Evolutionary conservation across 345 rosid species (phyloP).

Genomic region (Fremontodendron californicum): DNA sequence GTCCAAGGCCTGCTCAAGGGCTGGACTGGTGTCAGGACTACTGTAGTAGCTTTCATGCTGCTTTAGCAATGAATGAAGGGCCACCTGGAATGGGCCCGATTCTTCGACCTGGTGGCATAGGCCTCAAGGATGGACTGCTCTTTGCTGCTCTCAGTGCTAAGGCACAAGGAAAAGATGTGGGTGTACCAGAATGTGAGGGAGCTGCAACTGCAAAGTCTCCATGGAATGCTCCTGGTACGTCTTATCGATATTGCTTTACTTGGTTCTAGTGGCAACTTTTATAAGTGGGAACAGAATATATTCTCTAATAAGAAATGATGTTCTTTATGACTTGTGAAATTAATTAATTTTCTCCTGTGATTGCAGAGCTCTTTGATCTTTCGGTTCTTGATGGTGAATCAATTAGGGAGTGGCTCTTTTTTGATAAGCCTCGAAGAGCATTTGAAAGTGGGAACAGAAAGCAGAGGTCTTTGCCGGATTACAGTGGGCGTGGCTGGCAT

Average conservation of each 20-base stretch:
- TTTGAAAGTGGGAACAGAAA: constrained; percentile 98
- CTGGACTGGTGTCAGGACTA: constrained; percentile 82
- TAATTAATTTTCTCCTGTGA: constrained; percentile 16
- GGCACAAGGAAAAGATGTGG: constrained; percentile 85
- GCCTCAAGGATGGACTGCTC: constrained; percentile 84
- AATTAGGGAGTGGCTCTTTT: constrained; percentile 97
- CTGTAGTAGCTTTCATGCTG: constrained; percentile 93
- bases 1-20: constrained; percentile 96
- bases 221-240: constrained; percentile 97
- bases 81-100: constrained; percentile 94
- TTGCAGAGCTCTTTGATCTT: constrained; percentile 96
- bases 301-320: background rate
- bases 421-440: constrained; percentile 98
- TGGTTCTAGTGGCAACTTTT: constrained; percentile 1
- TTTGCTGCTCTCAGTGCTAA: constrained; percentile 87
- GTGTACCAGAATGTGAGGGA: constrained; percentile 97
- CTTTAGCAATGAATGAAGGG: constrained; percentile 82
- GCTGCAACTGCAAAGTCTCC: constrained; percentile 99
- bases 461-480: constrained; percentile 97
- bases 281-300: constrained; percentile 8
- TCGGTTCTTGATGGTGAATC: constrained; percentile 82
- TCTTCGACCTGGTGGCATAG: constrained; percentile 93
- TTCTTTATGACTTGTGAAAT: constrained; percentile 14
- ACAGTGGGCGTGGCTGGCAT: constrained; percentile 99
- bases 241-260: constrained; percentile 13